A percentile compares a stretch with the other conserved stretches of the same genome.
Evolutionary conservation across 139 green algal genomes (phyloP).

Genomic region (Penium margaritaceum): DNA sequence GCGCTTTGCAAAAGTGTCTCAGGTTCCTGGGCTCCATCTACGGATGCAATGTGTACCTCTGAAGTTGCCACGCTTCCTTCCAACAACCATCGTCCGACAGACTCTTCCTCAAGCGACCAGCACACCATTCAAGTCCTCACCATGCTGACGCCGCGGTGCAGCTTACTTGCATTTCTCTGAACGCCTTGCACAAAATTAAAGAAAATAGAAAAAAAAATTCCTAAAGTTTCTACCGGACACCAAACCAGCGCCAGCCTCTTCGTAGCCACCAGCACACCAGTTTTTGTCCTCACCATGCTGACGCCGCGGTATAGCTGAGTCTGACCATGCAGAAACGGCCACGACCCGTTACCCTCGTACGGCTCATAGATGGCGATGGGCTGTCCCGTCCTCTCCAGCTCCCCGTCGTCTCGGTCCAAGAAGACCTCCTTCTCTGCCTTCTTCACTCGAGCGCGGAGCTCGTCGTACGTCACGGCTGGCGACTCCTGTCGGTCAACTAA

Average conservation of each 20-base stretch:
- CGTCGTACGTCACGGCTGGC: too few species aligned
- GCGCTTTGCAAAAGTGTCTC: not conserved
- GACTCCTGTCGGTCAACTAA: too few species aligned
- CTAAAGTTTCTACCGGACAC: not conserved
- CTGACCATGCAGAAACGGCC: constrained; percentile 32
- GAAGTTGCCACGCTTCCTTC: too few species aligned
- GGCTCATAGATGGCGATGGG: constrained; percentile 36
- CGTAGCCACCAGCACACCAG: not conserved
- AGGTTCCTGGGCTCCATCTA: too few species aligned
- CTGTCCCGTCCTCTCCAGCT: constrained; percentile 26
- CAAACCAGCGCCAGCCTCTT: not conserved
- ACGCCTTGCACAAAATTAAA: not conserved
- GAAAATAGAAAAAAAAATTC: not conserved
- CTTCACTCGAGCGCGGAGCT: too few species aligned
- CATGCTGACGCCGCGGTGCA: not conserved
- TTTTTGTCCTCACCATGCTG: constrained; percentile 19
- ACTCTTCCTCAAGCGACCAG: not conserved
- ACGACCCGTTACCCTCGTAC: constrained; percentile 23
- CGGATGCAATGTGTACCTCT: too few species aligned
- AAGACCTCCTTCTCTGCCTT: constrained; percentile 1
- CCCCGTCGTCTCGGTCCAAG: constrained; percentile 27
- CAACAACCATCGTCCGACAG: not conserved
- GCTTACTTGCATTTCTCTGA: too few species aligned
- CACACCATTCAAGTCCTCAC: not conserved
- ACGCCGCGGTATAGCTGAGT: constrained; percentile 23